phyloP scores from a whole-genome alignment of 2,329 filamentous ascomycete genomes.

The Clonostachys solani region DNA sequence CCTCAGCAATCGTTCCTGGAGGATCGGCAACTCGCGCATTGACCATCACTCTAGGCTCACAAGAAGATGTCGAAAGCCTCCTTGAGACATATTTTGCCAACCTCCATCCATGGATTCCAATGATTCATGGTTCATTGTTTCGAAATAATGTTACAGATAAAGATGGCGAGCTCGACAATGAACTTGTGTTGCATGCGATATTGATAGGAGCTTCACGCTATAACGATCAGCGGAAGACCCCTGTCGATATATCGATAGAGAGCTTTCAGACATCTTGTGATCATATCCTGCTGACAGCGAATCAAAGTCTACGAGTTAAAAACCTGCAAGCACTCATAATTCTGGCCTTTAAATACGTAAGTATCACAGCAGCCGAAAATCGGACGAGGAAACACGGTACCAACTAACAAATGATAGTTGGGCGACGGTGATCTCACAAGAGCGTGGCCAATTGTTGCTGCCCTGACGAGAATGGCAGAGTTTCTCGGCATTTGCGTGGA shows the following conservation, averaged over 20 bases:
- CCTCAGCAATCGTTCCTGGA: slow-evolving; percentile 6
- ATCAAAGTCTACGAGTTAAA: slow-evolving; percentile 26
- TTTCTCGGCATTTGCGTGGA: slow-evolving; percentile 20
- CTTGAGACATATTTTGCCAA: slow-evolving; percentile 22
- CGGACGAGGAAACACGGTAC: neutral
- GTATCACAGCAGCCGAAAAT: slow-evolving; percentile 10
- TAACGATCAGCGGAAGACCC: slow-evolving; percentile 12
- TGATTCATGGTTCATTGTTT: slow-evolving; percentile 24
- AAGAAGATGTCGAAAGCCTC: slow-evolving; percentile 7
- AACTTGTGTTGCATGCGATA: slow-evolving; percentile 28
- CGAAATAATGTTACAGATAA: slow-evolving; percentile 14
- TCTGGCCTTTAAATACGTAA: slow-evolving; percentile 23
- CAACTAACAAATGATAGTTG: slow-evolving; percentile 11
- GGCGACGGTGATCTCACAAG: slow-evolving; percentile 14
- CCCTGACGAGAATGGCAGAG: slow-evolving; percentile 19
- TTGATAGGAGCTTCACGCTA: slow-evolving; percentile 16
- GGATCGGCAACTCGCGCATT: slow-evolving; percentile 13
- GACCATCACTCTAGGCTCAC: slow-evolving; percentile 12
- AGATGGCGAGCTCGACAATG: slow-evolving; percentile 14
- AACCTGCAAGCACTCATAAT: slow-evolving; percentile 29
- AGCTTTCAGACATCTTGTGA: slow-evolving; percentile 5
- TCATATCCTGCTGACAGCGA: slow-evolving; percentile 19
- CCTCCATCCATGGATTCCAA: slow-evolving; percentile 35
- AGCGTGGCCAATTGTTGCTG: slow-evolving; percentile 21
- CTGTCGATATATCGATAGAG: slow-evolving; percentile 8